These are phyloP conservation scores for Crithidia brevicula DNA, from an alignment of 208 protist species.

Conservation along the genomic window DNA sequence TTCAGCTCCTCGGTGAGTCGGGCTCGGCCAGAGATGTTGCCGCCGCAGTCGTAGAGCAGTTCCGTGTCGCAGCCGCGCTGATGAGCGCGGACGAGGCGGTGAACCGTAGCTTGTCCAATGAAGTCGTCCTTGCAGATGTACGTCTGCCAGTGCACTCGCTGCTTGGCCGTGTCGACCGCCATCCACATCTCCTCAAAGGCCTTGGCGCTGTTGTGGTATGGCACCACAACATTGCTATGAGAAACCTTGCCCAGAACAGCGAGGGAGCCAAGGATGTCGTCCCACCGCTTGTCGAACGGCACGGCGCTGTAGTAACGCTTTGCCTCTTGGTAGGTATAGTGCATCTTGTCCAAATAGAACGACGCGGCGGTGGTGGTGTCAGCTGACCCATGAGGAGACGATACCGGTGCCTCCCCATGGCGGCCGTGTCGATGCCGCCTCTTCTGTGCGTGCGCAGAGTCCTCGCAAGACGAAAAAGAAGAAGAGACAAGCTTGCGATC, in stretches of 20 bases:
- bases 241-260: slow-evolving; percentile 68
- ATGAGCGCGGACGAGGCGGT: slow-evolving; percentile 70
- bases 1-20: slow-evolving; percentile 72
- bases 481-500: not conserved
- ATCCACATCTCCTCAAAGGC: slow-evolving; percentile 88
- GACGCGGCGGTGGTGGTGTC: slow-evolving; percentile 1
- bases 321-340: slow-evolving; percentile 26
- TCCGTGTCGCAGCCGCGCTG: slow-evolving; percentile 76
- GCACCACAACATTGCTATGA: slow-evolving; percentile 61
- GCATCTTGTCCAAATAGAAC: slow-evolving; percentile 39
- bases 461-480: not conserved
- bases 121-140: slow-evolving; percentile 94
- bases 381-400: not conserved
- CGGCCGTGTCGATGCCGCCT: no score
- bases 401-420: no score
- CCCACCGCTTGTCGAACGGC: slow-evolving; percentile 80
- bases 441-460: not conserved
- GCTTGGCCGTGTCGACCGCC: slow-evolving; percentile 74
- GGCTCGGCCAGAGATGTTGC: slow-evolving; percentile 88
- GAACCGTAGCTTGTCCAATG: slow-evolving; percentile 74
- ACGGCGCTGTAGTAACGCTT: slow-evolving; percentile 40
- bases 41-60: slow-evolving; percentile 91
- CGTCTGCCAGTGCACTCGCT: slow-evolving; percentile 89
- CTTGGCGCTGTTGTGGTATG: slow-evolving; percentile 75
- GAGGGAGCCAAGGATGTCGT: slow-evolving; percentile 65